These are phyloP conservation scores for Zygoascus tannicola DNA, from an alignment of 805 yeast species.

Conservation along the genomic window DNA sequence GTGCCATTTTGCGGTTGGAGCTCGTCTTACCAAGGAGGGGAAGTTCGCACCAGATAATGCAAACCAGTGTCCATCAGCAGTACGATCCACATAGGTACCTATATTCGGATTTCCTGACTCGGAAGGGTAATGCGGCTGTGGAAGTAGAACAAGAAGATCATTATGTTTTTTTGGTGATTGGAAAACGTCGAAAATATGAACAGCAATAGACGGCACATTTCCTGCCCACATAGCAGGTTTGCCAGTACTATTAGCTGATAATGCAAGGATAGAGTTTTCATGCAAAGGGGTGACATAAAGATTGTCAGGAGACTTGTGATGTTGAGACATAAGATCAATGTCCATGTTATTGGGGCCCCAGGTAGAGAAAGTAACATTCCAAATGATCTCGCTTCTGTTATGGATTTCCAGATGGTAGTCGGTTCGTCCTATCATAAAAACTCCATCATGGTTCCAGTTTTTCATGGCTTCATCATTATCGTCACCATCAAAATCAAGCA, in stretches of 20 bases:
- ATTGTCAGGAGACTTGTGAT: conserved; percentile 49
- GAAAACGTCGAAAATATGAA: conserved; percentile 72
- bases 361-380: conserved; percentile 78
- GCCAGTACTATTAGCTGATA: conserved; percentile 46
- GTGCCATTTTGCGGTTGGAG: conserved; percentile 59
- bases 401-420: conserved; percentile 47
- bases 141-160: conserved; percentile 26
- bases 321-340: conserved; percentile 38
- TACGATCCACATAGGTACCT: conserved; percentile 59
- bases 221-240: conserved; percentile 75
- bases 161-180: conserved; percentile 8
- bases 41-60: conserved; percentile 72
- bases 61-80: conserved; percentile 60
- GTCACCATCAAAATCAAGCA: conserved; percentile 10
- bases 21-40: conserved; percentile 73
- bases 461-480: conserved; percentile 11
- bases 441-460: conserved; percentile 13
- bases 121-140: conserved; percentile 27
- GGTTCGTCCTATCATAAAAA: conserved; percentile 27
- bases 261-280: conserved; percentile 67
- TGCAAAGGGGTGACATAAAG: conserved; percentile 77
- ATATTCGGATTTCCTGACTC: conserved; percentile 11
- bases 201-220: conserved; percentile 59
- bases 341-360: conserved; percentile 93
- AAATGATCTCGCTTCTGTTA: conserved; percentile 56